Evolutionary conservation across 2,329 filamentous ascomycete genomes (phyloP).

Genomic region (Orbilia javanica): DNA sequence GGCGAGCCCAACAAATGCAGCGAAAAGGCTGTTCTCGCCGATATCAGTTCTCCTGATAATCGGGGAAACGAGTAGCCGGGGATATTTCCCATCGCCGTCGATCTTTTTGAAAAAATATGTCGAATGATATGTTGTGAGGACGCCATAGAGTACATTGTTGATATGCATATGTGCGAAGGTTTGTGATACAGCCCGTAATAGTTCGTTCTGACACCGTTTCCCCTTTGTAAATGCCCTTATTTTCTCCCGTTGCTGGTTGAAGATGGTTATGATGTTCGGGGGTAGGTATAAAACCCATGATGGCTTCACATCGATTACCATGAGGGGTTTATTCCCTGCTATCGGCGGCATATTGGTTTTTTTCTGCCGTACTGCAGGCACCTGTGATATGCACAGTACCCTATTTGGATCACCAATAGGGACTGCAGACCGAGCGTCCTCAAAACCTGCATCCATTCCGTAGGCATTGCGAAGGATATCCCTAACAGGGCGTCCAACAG

Average conservation of each 20-base stretch:
- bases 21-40: conserved; percentile 7
- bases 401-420: conserved; percentile 32
- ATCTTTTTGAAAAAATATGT: conserved; percentile 27
- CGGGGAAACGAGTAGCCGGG: conserved; percentile 29
- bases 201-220: not conserved
- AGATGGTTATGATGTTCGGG: not conserved
- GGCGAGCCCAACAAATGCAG: conserved; percentile 35
- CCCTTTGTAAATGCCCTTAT: not conserved
- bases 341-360: not conserved
- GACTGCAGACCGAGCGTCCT: conserved; percentile 19
- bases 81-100: not conserved
- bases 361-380: not conserved
- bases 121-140: conserved; percentile 31
- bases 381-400: conserved; percentile 19
- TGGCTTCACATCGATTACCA: conserved; percentile 14
- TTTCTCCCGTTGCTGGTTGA: conserved; percentile 1
- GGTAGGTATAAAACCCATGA: conserved; percentile 24
- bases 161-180: conserved; percentile 30
- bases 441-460: conserved; percentile 27
- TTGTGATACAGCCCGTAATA: conserved; percentile 26
- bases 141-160: conserved; percentile 23
- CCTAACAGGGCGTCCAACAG: conserved; percentile 19
- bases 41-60: conserved; percentile 24
- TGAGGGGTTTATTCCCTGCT: conserved; percentile 6
- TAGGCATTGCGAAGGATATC: conserved; percentile 31